Evolutionary conservation across 75 land plant genomes (phyloP).

Genomic region (Pinus albicaulis): DNA sequence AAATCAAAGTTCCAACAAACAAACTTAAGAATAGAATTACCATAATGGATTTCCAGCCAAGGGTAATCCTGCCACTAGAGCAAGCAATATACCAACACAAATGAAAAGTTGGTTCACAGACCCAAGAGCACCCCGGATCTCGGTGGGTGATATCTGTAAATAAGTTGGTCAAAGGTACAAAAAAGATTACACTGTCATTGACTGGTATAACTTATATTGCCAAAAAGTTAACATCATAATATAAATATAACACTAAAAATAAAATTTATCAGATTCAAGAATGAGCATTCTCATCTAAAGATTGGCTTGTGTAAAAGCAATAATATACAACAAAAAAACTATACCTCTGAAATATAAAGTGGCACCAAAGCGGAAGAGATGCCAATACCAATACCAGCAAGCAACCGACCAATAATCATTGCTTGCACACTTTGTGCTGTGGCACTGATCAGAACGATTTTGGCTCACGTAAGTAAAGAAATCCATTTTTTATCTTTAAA

Average conservation of each 20-base stretch:
- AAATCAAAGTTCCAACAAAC: too few relatives aligned
- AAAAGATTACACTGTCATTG: too few relatives aligned
- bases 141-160: slow-evolving; percentile 92
- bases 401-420: slow-evolving; percentile 90
- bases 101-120: slow-evolving; percentile 94
- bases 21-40: slow-evolving; percentile 26
- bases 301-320: too few relatives aligned
- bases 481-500: too few relatives aligned
- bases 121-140: slow-evolving; percentile 95
- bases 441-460: slow-evolving; percentile 46
- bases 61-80: slow-evolving; percentile 96
- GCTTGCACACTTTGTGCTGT: slow-evolving; percentile 75
- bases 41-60: slow-evolving; percentile 91
- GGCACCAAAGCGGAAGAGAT: slow-evolving; percentile 94
- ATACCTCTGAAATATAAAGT: slow-evolving; percentile 96
- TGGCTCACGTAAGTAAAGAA: slow-evolving; percentile 5
- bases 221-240: too few relatives aligned
- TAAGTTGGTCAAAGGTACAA: background rate
- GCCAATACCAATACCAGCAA: slow-evolving; percentile 95
- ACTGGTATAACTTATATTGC: too few relatives aligned
- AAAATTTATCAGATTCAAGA: background rate
- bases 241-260: too few relatives aligned
- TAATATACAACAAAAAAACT: background rate
- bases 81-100: slow-evolving; percentile 91
- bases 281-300: too few relatives aligned